Conservation (phyloP, 2,329 filamentous ascomycete species). For the Aspergillus spinulosporus region DNA sequence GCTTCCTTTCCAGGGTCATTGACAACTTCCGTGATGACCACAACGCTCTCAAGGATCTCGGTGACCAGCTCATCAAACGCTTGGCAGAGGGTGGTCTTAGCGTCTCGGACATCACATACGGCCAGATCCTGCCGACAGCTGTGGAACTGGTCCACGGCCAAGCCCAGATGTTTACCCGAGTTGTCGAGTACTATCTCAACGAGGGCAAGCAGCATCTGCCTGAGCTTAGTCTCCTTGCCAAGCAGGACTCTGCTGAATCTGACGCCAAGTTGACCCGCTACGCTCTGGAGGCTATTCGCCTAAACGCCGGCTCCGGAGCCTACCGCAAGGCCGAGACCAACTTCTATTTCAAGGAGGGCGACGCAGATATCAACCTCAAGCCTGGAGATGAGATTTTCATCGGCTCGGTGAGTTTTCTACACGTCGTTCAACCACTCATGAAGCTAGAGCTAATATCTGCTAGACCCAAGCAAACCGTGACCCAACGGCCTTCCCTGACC, state of each 20-base stretch:
- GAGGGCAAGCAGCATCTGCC: constrained; percentile 58
- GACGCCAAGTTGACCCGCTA: constrained; percentile 68
- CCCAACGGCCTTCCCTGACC: constrained; percentile 39
- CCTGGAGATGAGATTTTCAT: constrained; percentile 64
- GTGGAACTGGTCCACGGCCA: constrained; percentile 70
- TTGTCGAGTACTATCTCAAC: constrained; percentile 71
- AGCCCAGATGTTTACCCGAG: constrained; percentile 69
- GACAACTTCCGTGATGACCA: constrained; percentile 52
- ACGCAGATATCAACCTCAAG: constrained; percentile 52
- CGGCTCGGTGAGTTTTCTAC: constrained; percentile 53
- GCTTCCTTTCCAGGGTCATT: constrained; percentile 56
- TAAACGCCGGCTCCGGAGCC: constrained; percentile 63
- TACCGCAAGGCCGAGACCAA: constrained; percentile 57
- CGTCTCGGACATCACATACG: constrained; percentile 67
- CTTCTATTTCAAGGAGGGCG: constrained; percentile 55
- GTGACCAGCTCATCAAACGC: constrained; percentile 64
- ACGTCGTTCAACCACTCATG: background rate
- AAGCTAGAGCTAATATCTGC: background rate
- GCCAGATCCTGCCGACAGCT: constrained; percentile 67
- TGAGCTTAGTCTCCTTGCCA: constrained; percentile 62
- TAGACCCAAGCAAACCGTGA: constrained; percentile 57
- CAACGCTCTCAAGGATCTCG: constrained; percentile 62
- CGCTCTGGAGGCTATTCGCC: constrained; percentile 69
- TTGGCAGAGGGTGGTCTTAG: constrained; percentile 64
- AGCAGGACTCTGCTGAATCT: constrained; percentile 55